Evolutionary conservation across 108 stramenopile species (phyloP), one percentile per base, ranked within the genome.

Genomic region (Nitzschia palea): DNA sequence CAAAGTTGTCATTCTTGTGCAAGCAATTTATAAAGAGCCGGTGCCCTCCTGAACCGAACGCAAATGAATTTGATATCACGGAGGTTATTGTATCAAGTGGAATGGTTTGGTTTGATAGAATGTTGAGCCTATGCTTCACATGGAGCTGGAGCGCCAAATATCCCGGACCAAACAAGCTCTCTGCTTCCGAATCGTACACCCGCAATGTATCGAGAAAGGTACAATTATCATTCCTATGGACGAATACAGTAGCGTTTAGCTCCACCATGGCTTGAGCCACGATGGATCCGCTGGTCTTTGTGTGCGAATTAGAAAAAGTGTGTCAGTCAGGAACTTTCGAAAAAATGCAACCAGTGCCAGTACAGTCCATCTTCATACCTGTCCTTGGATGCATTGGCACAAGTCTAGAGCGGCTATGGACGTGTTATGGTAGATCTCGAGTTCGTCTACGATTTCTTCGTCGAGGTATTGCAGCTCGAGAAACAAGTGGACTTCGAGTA

Each of bases 351-450:
- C n/a, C n/a, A n/a, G n/a, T n/a, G n/a, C n/a, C n/a, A n/a, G n/a
- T n/a, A n/a, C n/a, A n/a, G n/a, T n/a, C n/a, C n/a, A n/a, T 14
- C 23, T n/a, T 43, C 71, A 15, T 48, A 73, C 71, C 63, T 73
- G 71, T 4, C 31, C 27, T 50, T 73, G 44, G 5, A 73, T 33
- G 8, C 58, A 51, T 22, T 35, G 9, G 33, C 71, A 73, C 22
- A 73, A 42, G 22, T 57, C 45, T 4, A 26, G 14, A 23, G 43
- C 20, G 12, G 28, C 20, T 10, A 34, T 30, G 1, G 52, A 31
- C 4, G 23, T 27, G 14, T 26, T 35, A 22, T 57, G 26, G 0
- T 55, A 44, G 14, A 29, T 28, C 52, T 73, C 71, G 9, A 73
- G 18, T 5, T 47, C 52, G 5, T 27, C 1, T 2, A 54, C 64